Evolutionary conservation across 345 rosid genomes (phyloP).

Genomic region (Triadica sebifera): DNA sequence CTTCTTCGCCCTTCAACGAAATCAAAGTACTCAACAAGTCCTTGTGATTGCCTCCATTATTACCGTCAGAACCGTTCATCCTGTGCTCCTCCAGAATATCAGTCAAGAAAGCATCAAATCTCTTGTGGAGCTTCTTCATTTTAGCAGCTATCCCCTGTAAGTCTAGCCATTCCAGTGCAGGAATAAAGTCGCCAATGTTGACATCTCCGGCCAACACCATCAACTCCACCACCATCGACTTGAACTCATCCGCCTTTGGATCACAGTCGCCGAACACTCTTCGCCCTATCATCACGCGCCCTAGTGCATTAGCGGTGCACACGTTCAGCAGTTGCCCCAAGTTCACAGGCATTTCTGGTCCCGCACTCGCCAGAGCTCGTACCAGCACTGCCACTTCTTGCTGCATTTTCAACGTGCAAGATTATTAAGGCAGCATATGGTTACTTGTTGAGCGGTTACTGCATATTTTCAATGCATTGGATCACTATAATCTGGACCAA

Average conservation of each 20-base stretch:
- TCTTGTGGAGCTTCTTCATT: constrained; percentile 82
- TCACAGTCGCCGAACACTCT: constrained; percentile 57
- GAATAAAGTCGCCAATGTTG: constrained; percentile 83
- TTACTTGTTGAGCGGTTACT: too few relatives aligned
- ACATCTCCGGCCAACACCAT: constrained; percentile 82
- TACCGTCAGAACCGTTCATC: constrained; percentile 17
- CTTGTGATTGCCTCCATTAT: constrained; percentile 20
- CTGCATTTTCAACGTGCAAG: too few relatives aligned
- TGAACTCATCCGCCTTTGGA: constrained; percentile 74
- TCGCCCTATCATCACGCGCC: constrained; percentile 74
- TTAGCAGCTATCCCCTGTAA: constrained; percentile 75
- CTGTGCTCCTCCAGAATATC: constrained; percentile 64
- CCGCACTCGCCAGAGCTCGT: constrained; percentile 40
- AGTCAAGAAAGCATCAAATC: constrained; percentile 65
- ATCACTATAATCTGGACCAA: too few relatives aligned
- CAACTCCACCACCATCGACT: constrained; percentile 83
- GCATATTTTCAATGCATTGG: too few relatives aligned
- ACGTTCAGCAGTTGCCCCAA: constrained; percentile 61
- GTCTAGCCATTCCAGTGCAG: constrained; percentile 75
- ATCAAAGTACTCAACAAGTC: constrained; percentile 66
- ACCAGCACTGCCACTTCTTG: constrained; percentile 54
- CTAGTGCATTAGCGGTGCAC: constrained; percentile 72
- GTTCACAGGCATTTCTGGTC: constrained; percentile 34
- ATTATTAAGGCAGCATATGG: too few relatives aligned
- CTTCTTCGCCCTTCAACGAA: constrained; percentile 45